Evolutionary conservation across 495 filamentous ascomycete genomes (phyloP).

Genomic region (Xylaria acuta): DNA sequence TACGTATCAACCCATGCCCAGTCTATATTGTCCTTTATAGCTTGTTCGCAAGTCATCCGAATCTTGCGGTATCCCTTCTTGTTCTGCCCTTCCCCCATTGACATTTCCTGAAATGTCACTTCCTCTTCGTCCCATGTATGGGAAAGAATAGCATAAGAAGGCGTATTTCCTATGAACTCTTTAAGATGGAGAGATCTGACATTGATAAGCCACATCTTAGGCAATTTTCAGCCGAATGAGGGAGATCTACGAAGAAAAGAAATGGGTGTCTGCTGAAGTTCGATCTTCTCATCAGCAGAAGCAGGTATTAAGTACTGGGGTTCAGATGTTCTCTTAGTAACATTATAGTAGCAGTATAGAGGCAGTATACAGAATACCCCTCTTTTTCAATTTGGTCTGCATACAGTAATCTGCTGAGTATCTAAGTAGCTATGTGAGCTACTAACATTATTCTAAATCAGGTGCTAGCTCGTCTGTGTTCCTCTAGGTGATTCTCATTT

Average conservation of each 20-base stretch:
- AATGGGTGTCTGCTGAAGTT: not conserved
- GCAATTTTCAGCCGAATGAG: not conserved
- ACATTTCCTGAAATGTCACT: not conserved
- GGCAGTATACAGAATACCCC: too few relatives aligned
- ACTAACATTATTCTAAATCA: too few relatives aligned
- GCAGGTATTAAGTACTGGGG: too few relatives aligned
- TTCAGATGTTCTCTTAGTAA: too few relatives aligned
- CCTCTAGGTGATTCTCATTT: too few relatives aligned
- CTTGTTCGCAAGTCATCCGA: not conserved
- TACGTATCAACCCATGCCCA: not conserved
- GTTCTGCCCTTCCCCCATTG: not conserved
- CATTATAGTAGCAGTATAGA: too few relatives aligned
- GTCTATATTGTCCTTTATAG: not conserved
- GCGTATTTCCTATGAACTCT: not conserved
- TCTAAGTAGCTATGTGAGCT: not conserved
- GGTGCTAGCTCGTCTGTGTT: too few relatives aligned
- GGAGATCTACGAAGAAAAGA: not conserved
- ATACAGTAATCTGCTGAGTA: too few relatives aligned
- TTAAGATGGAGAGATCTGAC: not conserved
- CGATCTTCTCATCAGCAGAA: not conserved
- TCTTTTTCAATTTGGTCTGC: too few relatives aligned
- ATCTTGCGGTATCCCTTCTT: not conserved
- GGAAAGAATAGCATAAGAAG: not conserved
- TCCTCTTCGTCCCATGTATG: constrained; percentile 2
- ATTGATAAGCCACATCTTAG: not conserved